Percentiles rank a stretch among this genome's conserved stretches.
Evolutionary conservation across 257 asterid species (phyloP).

Genomic region (Schizonepeta tenuifolia): DNA sequence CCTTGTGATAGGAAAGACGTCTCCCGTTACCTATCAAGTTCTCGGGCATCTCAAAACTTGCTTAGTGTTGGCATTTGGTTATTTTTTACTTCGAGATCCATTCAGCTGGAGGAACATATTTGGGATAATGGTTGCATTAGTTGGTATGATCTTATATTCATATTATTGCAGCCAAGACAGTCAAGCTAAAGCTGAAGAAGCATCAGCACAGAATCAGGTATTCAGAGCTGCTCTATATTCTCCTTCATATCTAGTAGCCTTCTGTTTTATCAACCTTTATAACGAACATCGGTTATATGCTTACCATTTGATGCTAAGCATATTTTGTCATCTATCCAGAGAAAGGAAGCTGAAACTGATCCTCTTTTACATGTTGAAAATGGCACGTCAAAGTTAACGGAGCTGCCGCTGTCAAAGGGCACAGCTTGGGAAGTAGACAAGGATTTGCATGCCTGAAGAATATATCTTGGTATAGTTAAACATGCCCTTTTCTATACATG

Average conservation of each 20-base stretch:
- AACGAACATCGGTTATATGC: background rate
- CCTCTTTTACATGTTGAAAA: slow-evolving; percentile 66
- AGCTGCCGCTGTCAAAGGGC: slow-evolving; percentile 51
- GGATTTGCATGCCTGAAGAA: slow-evolving; percentile 45
- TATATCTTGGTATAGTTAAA: slow-evolving; percentile 17
- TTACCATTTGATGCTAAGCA: slow-evolving; percentile 26
- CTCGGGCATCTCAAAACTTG: slow-evolving; percentile 85
- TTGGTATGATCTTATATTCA: slow-evolving; percentile 69
- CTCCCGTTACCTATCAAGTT: slow-evolving; percentile 82
- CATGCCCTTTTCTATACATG: slow-evolving; percentile 24
- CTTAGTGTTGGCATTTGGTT: slow-evolving; percentile 69
- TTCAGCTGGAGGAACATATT: slow-evolving; percentile 73
- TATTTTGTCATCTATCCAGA: slow-evolving; percentile 43
- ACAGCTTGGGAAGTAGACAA: slow-evolving; percentile 56
- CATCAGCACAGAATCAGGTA: slow-evolving; percentile 58
- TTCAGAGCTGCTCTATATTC: slow-evolving; percentile 26
- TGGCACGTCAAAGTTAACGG: slow-evolving; percentile 44
- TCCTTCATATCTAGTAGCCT: slow-evolving; percentile 17
- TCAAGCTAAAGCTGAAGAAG: slow-evolving; percentile 56
- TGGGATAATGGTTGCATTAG: slow-evolving; percentile 62
- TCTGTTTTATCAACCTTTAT: background rate
- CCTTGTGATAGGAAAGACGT: slow-evolving; percentile 77
- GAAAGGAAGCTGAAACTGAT: slow-evolving; percentile 64
- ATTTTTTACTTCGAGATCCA: slow-evolving; percentile 58
- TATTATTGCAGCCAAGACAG: slow-evolving; percentile 60